phyloP scores from a whole-genome alignment of 306 rosid species.

The Oemleria cerasiformis region DNA sequence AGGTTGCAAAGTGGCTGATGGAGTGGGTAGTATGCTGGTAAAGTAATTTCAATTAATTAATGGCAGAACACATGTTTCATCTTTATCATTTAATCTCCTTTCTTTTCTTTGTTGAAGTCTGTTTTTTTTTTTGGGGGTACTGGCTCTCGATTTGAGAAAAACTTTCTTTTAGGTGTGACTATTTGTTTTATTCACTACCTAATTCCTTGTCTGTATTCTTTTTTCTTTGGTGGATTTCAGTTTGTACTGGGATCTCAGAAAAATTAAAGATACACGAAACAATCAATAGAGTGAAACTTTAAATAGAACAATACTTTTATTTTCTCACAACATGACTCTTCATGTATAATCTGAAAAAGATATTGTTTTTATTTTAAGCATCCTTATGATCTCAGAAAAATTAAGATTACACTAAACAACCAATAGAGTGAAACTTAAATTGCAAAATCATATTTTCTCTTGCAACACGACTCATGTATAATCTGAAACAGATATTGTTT shows the following conservation, averaged over 20 bases:
- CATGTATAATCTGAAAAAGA: too few species aligned
- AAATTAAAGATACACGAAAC: too few species aligned
- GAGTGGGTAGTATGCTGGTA: constrained; percentile 97
- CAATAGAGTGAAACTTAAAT: too few species aligned
- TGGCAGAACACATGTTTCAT: background rate
- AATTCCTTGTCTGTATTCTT: background rate
- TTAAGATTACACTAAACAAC: background rate
- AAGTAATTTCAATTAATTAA: constrained; percentile 9
- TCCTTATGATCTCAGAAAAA: constrained; percentile 1
- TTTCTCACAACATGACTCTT: too few species aligned
- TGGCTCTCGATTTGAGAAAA: too few species aligned
- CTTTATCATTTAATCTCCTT: background rate
- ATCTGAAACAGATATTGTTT: too few species aligned
- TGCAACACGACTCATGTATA: too few species aligned
- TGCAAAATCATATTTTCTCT: too few species aligned
- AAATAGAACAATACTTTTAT: too few species aligned
- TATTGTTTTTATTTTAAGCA: too few species aligned
- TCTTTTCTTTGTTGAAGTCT: background rate
- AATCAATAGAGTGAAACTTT: too few species aligned
- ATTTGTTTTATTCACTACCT: background rate
- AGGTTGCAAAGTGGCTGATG: constrained; percentile 99
- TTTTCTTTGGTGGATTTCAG: background rate
- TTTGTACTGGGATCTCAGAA: background rate
- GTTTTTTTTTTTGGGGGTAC: background rate
- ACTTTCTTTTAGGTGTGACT: background rate